Conservation (phyloP, 345 rosid species). For the Arabidopsis thaliana region TAIR10.1 NC_003074.8:8456001-8456500, state of each 20-base stretch:
- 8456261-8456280: neutral
- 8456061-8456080: neutral
- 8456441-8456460: constrained; percentile 62
- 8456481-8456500: constrained; percentile 54
- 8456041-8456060: neutral
- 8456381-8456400: constrained; percentile 86
- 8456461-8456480: constrained; percentile 64
- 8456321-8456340: constrained; percentile 83
- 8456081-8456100: neutral
- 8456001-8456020: constrained; percentile 83
- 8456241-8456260: neutral
- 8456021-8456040: constrained; percentile 42
- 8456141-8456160: neutral
- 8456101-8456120: neutral
- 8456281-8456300: neutral
- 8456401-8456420: constrained; percentile 60
- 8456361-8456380: constrained; percentile 72
- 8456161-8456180: neutral
- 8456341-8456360: constrained; percentile 91
- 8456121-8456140: neutral
- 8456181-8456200: neutral
- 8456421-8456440: constrained; percentile 68
- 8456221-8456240: neutral
- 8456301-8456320: constrained; percentile 78
- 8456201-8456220: neutral